These are phyloP conservation scores for Saprolegnia parasitica DNA, from an alignment of 352 stramenopile genomes.

Conservation along the genomic window DNA sequence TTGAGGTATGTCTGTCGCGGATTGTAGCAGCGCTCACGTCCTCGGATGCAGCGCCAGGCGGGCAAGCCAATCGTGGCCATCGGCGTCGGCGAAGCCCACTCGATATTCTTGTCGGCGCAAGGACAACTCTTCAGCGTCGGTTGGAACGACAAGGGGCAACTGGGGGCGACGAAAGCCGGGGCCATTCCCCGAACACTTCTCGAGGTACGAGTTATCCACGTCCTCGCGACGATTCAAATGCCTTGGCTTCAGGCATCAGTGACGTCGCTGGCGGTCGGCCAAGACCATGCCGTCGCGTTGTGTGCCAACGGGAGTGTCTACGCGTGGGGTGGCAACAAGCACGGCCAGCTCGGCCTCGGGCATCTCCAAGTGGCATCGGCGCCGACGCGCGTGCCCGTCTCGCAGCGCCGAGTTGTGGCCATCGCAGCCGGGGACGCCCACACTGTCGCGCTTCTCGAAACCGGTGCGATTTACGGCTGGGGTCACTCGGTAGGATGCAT, in stretches of 20 bases:
- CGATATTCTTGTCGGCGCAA: not conserved
- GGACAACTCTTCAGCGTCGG: conserved; percentile 9
- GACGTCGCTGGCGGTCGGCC: not conserved
- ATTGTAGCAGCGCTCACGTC: not conserved
- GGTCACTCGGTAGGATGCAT: not conserved
- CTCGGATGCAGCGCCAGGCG: not conserved
- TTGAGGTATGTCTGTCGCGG: not conserved
- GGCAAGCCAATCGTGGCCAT: not conserved
- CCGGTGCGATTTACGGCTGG: conserved; percentile 3
- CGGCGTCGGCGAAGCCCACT: conserved; percentile 8
- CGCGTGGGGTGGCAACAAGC: conserved; percentile 22
- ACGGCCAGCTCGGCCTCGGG: conserved; percentile 17
- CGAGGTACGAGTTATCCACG: not conserved
- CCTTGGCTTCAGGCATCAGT: not conserved
- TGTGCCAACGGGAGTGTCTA: conserved; percentile 6
- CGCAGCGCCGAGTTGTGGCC: not conserved
- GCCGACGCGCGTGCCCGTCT: not conserved
- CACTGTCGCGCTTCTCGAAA: conserved; percentile 10
- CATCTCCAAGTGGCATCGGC: not conserved
- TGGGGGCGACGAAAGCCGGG: not conserved
- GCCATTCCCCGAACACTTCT: not conserved
- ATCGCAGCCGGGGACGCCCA: not conserved
- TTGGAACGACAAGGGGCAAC: conserved; percentile 25
- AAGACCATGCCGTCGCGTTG: conserved; percentile 16
- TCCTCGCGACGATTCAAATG: not conserved